Percentiles rank a stretch among this genome's conserved stretches.
Conservation (phyloP, 2,329 filamentous ascomycete species). For the Grosmannia huntii region DNA sequence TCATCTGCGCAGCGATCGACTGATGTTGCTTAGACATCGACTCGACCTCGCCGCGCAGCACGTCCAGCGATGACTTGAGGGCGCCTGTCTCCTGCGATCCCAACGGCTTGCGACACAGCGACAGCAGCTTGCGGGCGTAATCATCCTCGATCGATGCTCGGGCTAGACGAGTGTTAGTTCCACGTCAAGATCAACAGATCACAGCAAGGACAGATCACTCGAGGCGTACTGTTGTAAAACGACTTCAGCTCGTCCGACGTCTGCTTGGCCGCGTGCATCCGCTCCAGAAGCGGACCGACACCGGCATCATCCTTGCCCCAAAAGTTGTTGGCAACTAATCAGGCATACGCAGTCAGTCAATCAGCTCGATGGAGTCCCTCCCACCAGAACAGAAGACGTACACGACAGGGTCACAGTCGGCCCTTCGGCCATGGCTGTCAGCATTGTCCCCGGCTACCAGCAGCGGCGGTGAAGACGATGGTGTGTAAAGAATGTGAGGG, state of each 20-base stretch:
- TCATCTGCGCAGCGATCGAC: slow-evolving; percentile 86
- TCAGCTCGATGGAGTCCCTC: not conserved
- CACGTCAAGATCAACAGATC: too few relatives aligned
- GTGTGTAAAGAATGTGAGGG: not conserved
- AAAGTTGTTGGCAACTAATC: slow-evolving; percentile 94
- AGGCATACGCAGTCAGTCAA: not conserved
- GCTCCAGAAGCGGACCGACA: slow-evolving; percentile 78
- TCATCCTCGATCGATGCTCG: slow-evolving; percentile 94
- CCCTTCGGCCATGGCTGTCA: slow-evolving; percentile 10
- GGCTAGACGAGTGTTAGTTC: slow-evolving; percentile 32
- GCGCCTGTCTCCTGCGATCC: slow-evolving; percentile 81
- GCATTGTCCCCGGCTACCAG: slow-evolving; percentile 7
- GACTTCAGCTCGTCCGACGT: slow-evolving; percentile 87
- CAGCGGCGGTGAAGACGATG: not conserved
- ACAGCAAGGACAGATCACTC: not conserved
- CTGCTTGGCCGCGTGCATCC: slow-evolving; percentile 88
- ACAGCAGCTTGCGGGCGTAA: slow-evolving; percentile 79
- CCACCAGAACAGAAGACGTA: slow-evolving; percentile 4
- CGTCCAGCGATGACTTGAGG: slow-evolving; percentile 72
- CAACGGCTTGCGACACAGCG: slow-evolving; percentile 74
- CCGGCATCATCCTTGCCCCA: slow-evolving; percentile 99
- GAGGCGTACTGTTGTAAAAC: slow-evolving; percentile 63
- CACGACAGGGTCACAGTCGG: slow-evolving; percentile 14
- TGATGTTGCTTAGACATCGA: slow-evolving; percentile 90
- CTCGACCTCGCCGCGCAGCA: slow-evolving; percentile 79